Evolutionary conservation across 169 alveolate species (phyloP).

Genomic region (Plasmodium yoelii): DNA sequence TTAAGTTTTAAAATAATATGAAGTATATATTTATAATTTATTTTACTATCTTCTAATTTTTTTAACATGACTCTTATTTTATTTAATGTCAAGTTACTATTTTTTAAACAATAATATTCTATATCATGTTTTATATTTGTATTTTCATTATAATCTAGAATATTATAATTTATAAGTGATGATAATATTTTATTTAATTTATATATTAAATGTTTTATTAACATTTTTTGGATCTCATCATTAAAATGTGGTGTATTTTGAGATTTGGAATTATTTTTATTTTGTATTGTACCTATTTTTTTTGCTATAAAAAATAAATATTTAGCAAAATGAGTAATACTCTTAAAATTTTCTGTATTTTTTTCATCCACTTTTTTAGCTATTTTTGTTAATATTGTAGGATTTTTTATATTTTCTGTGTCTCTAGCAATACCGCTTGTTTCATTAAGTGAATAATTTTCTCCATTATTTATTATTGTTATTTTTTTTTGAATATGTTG

Average conservation of each 20-base stretch:
- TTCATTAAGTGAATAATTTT: neutral
- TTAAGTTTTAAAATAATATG: conserved; percentile 35
- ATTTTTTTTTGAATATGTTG: too few species aligned
- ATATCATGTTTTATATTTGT: conserved; percentile 50
- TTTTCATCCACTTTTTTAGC: neutral
- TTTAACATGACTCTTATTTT: conserved; percentile 46
- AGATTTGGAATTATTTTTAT: neutral
- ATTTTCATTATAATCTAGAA: conserved; percentile 53
- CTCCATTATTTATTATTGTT: neutral
- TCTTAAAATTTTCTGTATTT: conserved; percentile 42
- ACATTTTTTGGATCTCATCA: conserved; percentile 31
- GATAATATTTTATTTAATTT: conserved; percentile 52
- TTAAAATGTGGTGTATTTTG: neutral
- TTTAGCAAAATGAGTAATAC: conserved; percentile 64
- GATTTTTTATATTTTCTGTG: neutral
- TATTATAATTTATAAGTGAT: conserved; percentile 37
- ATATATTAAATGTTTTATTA: conserved; percentile 52
- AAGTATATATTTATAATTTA: conserved; percentile 34
- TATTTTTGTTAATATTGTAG: neutral
- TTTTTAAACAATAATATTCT: conserved; percentile 49
- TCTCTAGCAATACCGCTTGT: neutral
- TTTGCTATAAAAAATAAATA: conserved; percentile 70
- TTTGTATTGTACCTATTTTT: conserved; percentile 36
- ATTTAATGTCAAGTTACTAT: conserved; percentile 35
- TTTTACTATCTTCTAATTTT: conserved; percentile 48